Evolutionary conservation across 805 yeast genomes (phyloP), one percentile per base, ranked within the genome.

Genomic region (Monosporozyma solicola): DNA sequence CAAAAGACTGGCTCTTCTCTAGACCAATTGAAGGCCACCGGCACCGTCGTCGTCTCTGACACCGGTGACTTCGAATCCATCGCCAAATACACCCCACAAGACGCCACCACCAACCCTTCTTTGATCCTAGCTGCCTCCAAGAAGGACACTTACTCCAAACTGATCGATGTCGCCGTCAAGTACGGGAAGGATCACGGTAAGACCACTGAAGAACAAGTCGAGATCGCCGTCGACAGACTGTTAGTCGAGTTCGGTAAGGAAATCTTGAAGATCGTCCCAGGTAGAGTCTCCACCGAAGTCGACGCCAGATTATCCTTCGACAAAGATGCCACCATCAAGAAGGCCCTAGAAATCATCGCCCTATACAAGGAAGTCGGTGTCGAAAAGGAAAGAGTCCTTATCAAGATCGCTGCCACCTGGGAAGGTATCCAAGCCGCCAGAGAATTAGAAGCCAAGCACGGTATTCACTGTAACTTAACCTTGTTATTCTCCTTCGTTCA

Each of bases 341-440:
- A 92, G 81, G 98, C 98, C 52, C 75, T 87, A 56, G 85, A 88
- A 71, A 80, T 92, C 77, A 91, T 92, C 64, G 82, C 78, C 54
- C 80, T 91, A 63, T 92, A 92, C 82, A 78, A 88, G 77, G 76
- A 82, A 54, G 79, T 78, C 66, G 98, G 98, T 61, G 85, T 91
- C 65, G 65, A 74, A 59, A 90, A 88, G 78, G 96, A 90, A 58
- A 81, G 97, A 72, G 80, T 92, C 59, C 80, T 92, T 67, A 92
- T 92, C 75, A 92, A 92, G 82, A 81, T 92, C 61, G 97, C 98
- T 56, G 85, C 97, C 55, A 92, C 98, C 60, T 92, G 90, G 86
- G 98, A 92, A 78, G 99, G 99, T 77, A 92, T 92, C 72, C 96
- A 87, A 76, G 99, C 98, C 64, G 98, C 99, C 55, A 83, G 84